Percentiles rank a stretch among this genome's conserved stretches.
These are phyloP conservation scores for Carex scoparia DNA, from an alignment of 176 grass and related monocot genomes.

Conservation along the genomic window DNA sequence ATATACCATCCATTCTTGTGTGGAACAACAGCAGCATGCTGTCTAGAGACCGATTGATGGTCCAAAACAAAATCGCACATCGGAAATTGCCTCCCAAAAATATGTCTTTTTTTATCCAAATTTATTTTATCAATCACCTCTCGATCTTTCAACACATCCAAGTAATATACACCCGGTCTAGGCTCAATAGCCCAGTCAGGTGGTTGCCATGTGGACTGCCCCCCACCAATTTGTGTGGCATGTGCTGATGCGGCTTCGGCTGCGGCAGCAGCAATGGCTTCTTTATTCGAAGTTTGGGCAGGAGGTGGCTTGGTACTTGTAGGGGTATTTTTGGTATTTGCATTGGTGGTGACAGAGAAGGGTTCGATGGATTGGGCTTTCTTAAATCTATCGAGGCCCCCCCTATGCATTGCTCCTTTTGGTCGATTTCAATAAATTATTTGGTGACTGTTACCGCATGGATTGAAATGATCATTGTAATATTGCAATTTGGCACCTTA, in stretches of 20 bases:
- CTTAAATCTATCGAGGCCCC: slow-evolving; percentile 91
- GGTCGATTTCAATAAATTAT: neutral
- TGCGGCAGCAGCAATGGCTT: slow-evolving; percentile 27
- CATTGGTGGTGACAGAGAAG: slow-evolving; percentile 46
- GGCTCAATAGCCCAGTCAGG: slow-evolving; percentile 91
- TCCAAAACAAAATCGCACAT: slow-evolving; percentile 89
- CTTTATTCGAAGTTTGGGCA: slow-evolving; percentile 7
- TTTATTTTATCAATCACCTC: slow-evolving; percentile 82
- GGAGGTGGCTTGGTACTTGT: slow-evolving; percentile 19
- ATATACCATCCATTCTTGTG: slow-evolving; percentile 90
- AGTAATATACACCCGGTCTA: slow-evolving; percentile 66
- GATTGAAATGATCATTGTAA: neutral
- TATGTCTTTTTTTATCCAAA: slow-evolving; percentile 78
- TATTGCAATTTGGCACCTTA: neutral
- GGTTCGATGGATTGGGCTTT: slow-evolving; percentile 81
- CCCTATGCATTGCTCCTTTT: slow-evolving; percentile 56
- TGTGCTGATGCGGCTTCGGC: slow-evolving; percentile 28
- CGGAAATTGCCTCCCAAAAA: slow-evolving; percentile 86
- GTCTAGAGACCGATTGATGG: slow-evolving; percentile 92
- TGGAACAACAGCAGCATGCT: slow-evolving; percentile 86
- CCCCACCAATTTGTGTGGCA: slow-evolving; percentile 67
- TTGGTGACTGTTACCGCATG: neutral
- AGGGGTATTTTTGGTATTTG: slow-evolving; percentile 27
- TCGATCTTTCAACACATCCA: slow-evolving; percentile 83
- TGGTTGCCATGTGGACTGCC: slow-evolving; percentile 78